phyloP scores from a whole-genome alignment of 2,329 filamentous ascomycete genomes.

The Nemania sp. region DNA sequence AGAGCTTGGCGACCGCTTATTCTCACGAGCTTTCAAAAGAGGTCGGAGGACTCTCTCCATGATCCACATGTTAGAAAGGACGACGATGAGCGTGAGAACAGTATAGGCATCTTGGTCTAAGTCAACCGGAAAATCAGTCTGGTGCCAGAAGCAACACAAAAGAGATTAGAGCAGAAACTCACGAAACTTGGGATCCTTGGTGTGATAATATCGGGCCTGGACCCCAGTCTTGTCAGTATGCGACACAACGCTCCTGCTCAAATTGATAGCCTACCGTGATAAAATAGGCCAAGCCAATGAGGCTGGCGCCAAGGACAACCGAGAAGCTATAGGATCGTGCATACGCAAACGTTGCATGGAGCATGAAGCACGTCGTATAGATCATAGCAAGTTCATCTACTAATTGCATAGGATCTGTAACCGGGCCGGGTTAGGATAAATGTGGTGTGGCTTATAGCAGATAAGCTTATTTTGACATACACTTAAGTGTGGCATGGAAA shows the following conservation, averaged over 20 bases:
- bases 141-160: not conserved
- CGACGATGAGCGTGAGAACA: slow-evolving; percentile 68
- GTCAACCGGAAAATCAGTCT: slow-evolving; percentile 2
- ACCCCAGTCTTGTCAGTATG: slow-evolving; percentile 19
- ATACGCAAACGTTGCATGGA: slow-evolving; percentile 73
- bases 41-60: slow-evolving; percentile 62
- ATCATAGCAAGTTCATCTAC: slow-evolving; percentile 64
- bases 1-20: slow-evolving; percentile 48
- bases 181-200: slow-evolving; percentile 82
- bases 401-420: slow-evolving; percentile 60
- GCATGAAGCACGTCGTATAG: slow-evolving; percentile 61
- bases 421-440: slow-evolving; percentile 2
- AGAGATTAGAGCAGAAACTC: slow-evolving; percentile 50
- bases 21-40: slow-evolving; percentile 49
- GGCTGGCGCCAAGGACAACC: slow-evolving; percentile 57
- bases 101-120: slow-evolving; percentile 62
- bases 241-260: not conserved
- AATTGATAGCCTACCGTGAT: slow-evolving; percentile 65
- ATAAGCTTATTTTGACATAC: slow-evolving; percentile 41
- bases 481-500: slow-evolving; percentile 61
- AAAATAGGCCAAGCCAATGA: slow-evolving; percentile 61
- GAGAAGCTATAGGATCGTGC: slow-evolving; percentile 56
- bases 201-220: slow-evolving; percentile 68
- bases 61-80: slow-evolving; percentile 74
- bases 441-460: not conserved